Evolutionary conservation across 164 flowering plant genomes (phyloP).

Genomic region (Vitis vinifera): DNA sequence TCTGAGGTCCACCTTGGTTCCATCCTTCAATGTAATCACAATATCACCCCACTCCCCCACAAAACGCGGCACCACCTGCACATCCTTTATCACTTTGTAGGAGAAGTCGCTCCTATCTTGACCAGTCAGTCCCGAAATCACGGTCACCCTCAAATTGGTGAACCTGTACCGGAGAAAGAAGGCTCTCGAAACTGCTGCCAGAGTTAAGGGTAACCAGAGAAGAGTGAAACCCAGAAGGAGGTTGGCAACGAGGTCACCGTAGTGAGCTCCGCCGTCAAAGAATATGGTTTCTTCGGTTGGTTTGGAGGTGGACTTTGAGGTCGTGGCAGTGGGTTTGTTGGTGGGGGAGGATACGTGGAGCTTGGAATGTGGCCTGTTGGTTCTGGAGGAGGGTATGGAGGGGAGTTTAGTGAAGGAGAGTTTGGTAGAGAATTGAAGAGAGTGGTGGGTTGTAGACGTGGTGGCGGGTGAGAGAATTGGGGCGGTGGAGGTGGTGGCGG

Average conservation of each 20-base stretch:
- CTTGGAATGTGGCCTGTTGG: constrained; percentile 38
- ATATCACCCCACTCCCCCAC: constrained; percentile 98
- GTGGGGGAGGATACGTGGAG: constrained; percentile 66
- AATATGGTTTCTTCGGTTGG: constrained; percentile 59
- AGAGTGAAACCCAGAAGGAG: constrained; percentile 90
- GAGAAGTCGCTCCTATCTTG: constrained; percentile 87
- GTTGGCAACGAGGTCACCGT: constrained; percentile 84
- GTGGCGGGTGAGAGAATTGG: constrained; percentile 4
- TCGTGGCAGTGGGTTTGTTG: constrained; percentile 36
- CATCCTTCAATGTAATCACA: constrained; percentile 81
- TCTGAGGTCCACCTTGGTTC: constrained; percentile 85
- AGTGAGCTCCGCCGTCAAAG: constrained; percentile 98
- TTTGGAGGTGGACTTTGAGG: constrained; percentile 28
- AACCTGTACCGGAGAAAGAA: constrained; percentile 85
- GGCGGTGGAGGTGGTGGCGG: constrained; percentile 29
- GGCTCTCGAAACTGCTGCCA: constrained; percentile 86
- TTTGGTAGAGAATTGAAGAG: constrained; percentile 18
- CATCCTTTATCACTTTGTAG: constrained; percentile 78
- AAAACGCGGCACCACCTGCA: constrained; percentile 92
- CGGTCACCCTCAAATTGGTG: constrained; percentile 87
- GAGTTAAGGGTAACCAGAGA: constrained; percentile 82
- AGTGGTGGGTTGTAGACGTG: constrained; percentile 12
- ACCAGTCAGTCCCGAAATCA: constrained; percentile 89
- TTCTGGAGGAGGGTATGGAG: constrained; percentile 20
- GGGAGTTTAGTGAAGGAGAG: constrained; percentile 14